phyloP scores from a whole-genome alignment of 2,329 filamentous ascomycete genomes.

The Sporothrix variecibatus region DNA sequence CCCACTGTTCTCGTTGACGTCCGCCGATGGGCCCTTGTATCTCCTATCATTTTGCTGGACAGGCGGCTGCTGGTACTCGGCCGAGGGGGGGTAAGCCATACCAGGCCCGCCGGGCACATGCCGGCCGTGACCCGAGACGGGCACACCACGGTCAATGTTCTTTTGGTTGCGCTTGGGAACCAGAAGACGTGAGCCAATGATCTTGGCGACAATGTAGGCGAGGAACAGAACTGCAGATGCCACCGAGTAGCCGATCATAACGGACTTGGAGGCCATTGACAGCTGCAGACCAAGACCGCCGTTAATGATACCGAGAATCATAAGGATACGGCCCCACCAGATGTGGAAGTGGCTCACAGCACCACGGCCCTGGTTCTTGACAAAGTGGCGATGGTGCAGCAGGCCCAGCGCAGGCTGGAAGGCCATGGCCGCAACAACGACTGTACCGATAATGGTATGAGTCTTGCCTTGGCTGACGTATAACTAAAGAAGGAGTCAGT shows the following conservation, averaged over 20 bases:
- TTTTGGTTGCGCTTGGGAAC: neutral
- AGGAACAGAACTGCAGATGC: constrained; percentile 53
- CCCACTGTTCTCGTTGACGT: neutral
- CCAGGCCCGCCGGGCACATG: neutral
- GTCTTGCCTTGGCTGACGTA: constrained; percentile 43
- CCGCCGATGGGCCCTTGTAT: neutral
- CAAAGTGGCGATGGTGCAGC: constrained; percentile 58
- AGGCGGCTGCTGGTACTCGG: neutral
- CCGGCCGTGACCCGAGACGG: neutral
- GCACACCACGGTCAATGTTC: neutral
- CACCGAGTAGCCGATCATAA: constrained; percentile 58
- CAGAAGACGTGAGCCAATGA: constrained; percentile 17
- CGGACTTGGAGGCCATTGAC: constrained; percentile 43
- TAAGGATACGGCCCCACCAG: constrained; percentile 62
- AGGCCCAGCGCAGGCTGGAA: constrained; percentile 61
- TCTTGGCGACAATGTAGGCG: constrained; percentile 46
- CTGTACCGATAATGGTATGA: constrained; percentile 60
- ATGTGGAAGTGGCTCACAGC: constrained; percentile 59
- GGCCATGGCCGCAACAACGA: constrained; percentile 55
- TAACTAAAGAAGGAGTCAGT: constrained; percentile 43
- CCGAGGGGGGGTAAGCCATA: neutral
- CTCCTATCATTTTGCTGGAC: neutral
- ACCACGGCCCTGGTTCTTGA: constrained; percentile 50
- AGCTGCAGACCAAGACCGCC: constrained; percentile 63
- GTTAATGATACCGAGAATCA: constrained; percentile 62